Base-by-base conservation (phyloP, 768 basidiomycete species). In the Naganishia vaughanmartiniae region DNA sequence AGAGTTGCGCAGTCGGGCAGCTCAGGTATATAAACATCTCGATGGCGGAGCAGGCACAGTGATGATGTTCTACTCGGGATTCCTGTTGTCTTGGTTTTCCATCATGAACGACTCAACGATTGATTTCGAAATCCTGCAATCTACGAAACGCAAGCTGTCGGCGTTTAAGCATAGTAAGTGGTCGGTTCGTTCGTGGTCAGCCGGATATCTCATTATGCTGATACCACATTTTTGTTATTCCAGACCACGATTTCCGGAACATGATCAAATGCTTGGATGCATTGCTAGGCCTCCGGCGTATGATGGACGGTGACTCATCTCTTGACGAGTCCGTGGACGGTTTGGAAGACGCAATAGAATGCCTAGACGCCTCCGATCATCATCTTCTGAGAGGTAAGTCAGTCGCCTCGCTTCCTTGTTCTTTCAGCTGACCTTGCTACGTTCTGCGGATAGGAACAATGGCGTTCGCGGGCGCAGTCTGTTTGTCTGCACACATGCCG, bases 161-260 rank as follows among this genome's bases (percentile, higher is more conserved):
- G 60, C 60, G 39, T 63, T 63, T 17, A 39, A 42, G 19, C 60
- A 63, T 34, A 63, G 60, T 63, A 30, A 63, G 60, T 46, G 12
- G 17, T 39, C 24, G n/a, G n/a, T 60, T 42, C 21, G 31, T 21
- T 28, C 28, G 26, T 26, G 24, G 28, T 26, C n/a, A 7, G 54
- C 6, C 12, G 19, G 12, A 14, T 7, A 26, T 31, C 14, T 12
- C 15, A n/a, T n/a, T n/a, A n/a, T n/a, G n/a, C 36, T 30, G 56
- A 34, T 11, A 30, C 28, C 46, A 30, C 9, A 11, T 42, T 42
- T 42, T 7, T 7, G 5, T 15, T 42, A 2, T 33, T 9, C 7
- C 24, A 63, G 60, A 63, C 42, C 42, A 63, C 5, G 60, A 63
- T 21, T 46, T 63, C 26, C 24, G 39, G 42, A 63, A 63, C 42